Conservation (phyloP, 805 yeast genomes). For the Wickerhamiella dianesei region DNA sequence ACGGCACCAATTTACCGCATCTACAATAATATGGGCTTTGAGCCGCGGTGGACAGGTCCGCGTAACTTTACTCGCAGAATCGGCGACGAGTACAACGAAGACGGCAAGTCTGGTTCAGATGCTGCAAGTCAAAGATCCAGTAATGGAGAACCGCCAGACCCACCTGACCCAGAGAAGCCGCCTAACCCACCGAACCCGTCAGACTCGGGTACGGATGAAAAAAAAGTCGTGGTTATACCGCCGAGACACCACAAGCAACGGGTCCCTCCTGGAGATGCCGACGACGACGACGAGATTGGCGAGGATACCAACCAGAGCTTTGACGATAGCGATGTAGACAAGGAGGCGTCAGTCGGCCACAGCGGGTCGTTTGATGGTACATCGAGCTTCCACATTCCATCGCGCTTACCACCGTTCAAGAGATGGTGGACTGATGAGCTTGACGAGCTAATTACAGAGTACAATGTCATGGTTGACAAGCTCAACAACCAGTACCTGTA, state of each 20-base stretch:
- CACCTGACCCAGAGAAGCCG: too few relatives aligned
- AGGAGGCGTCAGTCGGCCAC: not conserved
- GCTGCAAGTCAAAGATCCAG: not conserved
- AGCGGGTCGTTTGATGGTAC: not conserved
- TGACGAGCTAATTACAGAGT: slow-evolving; percentile 76
- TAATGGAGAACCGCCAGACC: not conserved
- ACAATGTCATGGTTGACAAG: slow-evolving; percentile 85
- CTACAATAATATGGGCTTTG: slow-evolving; percentile 15
- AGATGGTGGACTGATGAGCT: slow-evolving; percentile 48
- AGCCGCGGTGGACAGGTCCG: slow-evolving; percentile 5
- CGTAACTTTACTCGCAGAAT: slow-evolving; percentile 6
- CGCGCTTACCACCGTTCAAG: slow-evolving; percentile 13
- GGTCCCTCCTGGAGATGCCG: not conserved
- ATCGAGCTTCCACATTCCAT: slow-evolving; percentile 12
- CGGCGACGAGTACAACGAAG: slow-evolving; percentile 1
- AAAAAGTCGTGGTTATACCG: too few relatives aligned
- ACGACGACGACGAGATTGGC: not conserved
- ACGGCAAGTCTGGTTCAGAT: not conserved
- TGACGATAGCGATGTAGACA: not conserved
- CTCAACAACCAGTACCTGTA: slow-evolving; percentile 73
- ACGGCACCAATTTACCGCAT: slow-evolving; percentile 19
- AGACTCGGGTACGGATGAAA: not conserved
- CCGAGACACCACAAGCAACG: too few relatives aligned
- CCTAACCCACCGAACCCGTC: not conserved
- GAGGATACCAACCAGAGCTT: not conserved